Evolutionary conservation across 352 stramenopile species (phyloP), one percentile per base, ranked within the genome.

Genomic region (Pythium aristosporum): DNA sequence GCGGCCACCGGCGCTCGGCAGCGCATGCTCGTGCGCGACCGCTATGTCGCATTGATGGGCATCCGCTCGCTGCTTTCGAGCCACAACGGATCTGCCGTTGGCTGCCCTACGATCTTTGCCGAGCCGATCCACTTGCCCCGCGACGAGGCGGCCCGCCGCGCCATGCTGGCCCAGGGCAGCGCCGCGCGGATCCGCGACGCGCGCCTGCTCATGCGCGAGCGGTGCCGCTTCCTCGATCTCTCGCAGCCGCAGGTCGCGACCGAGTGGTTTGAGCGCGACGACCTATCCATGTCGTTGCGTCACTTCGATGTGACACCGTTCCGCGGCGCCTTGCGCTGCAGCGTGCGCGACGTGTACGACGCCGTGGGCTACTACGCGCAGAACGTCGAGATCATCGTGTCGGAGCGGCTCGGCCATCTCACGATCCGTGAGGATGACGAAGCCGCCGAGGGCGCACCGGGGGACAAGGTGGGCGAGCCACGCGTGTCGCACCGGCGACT

Each of bases 251-350:
- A 74, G 25, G 66, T 68, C 30, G 73, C 82, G 25, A 52, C 69
- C 8, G 75, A 82, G 63, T 68, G 72, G 15, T 78, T 77, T 21
- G 70, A 75, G 56, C 67, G 56, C n/a, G 57, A 36, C 16, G 68
- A 77, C 34, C 65, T 67, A n/a, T 74, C 79, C 51, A 64, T 74
- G 23, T 74, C 58, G 48, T 42, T 72, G 20, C 46, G 70, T 20
- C 63, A 71, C 36, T 84, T 82, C 44, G 77, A 87, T 59, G 71
- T 84, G 21, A 82, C 73, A n/a, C 75, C 77, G 20, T 65, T 87
- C 46, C 13, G 18, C 39, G 43, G 66, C 13, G 69, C 58, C 5
- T 46, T 72, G 34, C 44, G 44, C 15, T 60, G 51, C 41, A 71
- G 53, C 28, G 73, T 80, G 25, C 69, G 65, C 34, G 70, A 71